Base-by-base conservation (phyloP, 805 yeast species). In the Yarrowia deformans region DNA sequence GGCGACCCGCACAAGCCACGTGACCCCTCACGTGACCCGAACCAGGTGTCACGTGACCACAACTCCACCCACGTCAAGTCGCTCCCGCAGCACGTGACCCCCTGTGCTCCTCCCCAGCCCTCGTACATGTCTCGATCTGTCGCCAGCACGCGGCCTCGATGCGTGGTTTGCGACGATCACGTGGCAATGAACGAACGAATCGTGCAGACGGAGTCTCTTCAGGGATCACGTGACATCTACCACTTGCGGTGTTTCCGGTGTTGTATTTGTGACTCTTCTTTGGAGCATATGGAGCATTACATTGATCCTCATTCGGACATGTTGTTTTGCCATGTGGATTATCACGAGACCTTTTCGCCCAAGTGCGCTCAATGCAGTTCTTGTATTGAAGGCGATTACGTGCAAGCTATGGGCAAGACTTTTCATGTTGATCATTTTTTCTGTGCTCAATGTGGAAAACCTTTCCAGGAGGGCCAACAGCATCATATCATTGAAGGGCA, bases 281-380 rank as follows among this genome's bases (percentile, higher is more conserved):
- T 74, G 8, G 75, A 73, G 42, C 74, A 70, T 52, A 70, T 75
- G 18, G 72, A 74, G 67, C 72, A 73, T 49, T 74, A 74, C 67
- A 69, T 66, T 56, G 67, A 69, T 14, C 50, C 69, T 19, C 56
- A 46, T 23, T 64, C 67, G 16, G 43, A 67, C 10, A 35, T 43
- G 50, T 68, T 80, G 72, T 72, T 79, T 70, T 69, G 80, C 74
- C 71, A 77, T 73, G 63, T 76, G 13, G 80, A 77, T 56, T 77
- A 74, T 60, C 79, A 77, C 45, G 74, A 76, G 58, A 64, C 71
- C 49, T 77, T 75, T 63, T 74, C 77, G 3, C 75, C 78, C 1
- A 70, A 72, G 45, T 77, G 80, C 70, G 72, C 70, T 16, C 69
- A 75, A 58, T 77, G 80, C 69, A 32, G 70, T 9, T 74, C 75